Evolutionary conservation across 1,284 basidiomycete species (phyloP).

Genomic region (Ceratobasidium sp.): DNA sequence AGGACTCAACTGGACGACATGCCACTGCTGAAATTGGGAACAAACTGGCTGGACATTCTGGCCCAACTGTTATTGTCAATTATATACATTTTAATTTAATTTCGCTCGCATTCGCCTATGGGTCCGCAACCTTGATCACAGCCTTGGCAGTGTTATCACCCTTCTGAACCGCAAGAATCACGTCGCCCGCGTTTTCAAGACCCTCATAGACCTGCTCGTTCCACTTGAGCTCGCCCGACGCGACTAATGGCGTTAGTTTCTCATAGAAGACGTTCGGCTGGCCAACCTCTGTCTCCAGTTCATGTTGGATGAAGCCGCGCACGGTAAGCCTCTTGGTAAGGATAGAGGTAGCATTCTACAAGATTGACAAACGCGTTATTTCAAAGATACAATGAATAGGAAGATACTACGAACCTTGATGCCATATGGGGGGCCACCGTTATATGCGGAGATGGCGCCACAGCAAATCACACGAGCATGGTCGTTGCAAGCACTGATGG

Average conservation of each 20-base stretch:
- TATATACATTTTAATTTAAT: no score
- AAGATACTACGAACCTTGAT: conserved; percentile 52
- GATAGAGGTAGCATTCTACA: conserved; percentile 57
- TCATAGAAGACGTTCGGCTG: conserved; percentile 63
- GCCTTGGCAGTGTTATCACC: conserved; percentile 73
- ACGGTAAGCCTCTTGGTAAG: conserved; percentile 68
- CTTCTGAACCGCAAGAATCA: conserved; percentile 66
- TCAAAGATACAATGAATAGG: conserved; percentile 2
- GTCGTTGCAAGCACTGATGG: conserved; percentile 27
- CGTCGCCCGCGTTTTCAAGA: conserved; percentile 68
- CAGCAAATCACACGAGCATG: conserved; percentile 42
- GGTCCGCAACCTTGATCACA: conserved; percentile 65
- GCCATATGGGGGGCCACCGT: conserved; percentile 53
- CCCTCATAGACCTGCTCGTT: conserved; percentile 68
- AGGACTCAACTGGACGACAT: no score
- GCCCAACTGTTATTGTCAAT: no score
- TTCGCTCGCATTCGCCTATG: conserved; percentile 49
- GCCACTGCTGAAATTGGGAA: no score
- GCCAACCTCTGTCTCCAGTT: conserved; percentile 57
- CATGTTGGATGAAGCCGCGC: conserved; percentile 70
- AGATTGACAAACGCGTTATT: background rate
- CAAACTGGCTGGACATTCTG: no score
- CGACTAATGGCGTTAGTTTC: conserved; percentile 66
- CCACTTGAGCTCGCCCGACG: conserved; percentile 71
- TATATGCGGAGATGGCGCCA: conserved; percentile 56